A percentile compares a stretch with the other conserved stretches of the same genome.
Evolutionary conservation across 495 filamentous ascomycete species (phyloP).

Genomic region (Aspergillus biplanus): DNA sequence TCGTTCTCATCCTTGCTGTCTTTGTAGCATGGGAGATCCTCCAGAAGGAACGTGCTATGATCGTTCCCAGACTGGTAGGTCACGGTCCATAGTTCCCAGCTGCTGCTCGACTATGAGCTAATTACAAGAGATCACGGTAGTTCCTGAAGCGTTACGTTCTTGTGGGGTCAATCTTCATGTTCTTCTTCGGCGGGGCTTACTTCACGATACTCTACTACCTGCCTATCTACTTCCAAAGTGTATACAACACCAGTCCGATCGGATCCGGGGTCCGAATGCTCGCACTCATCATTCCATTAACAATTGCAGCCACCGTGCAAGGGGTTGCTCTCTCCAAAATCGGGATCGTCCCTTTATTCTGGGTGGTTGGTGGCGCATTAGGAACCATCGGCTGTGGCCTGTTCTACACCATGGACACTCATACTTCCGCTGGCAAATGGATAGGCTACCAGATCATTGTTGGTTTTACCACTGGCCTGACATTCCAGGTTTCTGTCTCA

Average conservation of each 20-base stretch:
- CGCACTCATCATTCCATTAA: slow-evolving; percentile 48
- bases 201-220: slow-evolving; percentile 60
- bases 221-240: slow-evolving; percentile 65
- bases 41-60: slow-evolving; percentile 37
- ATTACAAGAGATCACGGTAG: not conserved
- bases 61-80: slow-evolving; percentile 33
- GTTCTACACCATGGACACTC: slow-evolving; percentile 31
- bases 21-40: slow-evolving; percentile 35
- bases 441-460: slow-evolving; percentile 46
- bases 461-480: slow-evolving; percentile 37
- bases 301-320: slow-evolving; percentile 36
- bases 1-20: slow-evolving; percentile 28
- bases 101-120: not conserved
- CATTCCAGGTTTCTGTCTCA: slow-evolving; percentile 30
- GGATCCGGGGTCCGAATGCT: slow-evolving; percentile 56
- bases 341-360: slow-evolving; percentile 47
- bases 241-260: slow-evolving; percentile 48
- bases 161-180: slow-evolving; percentile 36
- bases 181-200: slow-evolving; percentile 49
- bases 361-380: not conserved
- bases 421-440: slow-evolving; percentile 32
- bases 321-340: slow-evolving; percentile 37
- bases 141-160: slow-evolving; percentile 46
- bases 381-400: slow-evolving; percentile 59
- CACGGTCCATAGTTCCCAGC: not conserved